phyloP scores from a whole-genome alignment of 164 flowering plant species.

The Chloranthus sessilifolius region DNA sequence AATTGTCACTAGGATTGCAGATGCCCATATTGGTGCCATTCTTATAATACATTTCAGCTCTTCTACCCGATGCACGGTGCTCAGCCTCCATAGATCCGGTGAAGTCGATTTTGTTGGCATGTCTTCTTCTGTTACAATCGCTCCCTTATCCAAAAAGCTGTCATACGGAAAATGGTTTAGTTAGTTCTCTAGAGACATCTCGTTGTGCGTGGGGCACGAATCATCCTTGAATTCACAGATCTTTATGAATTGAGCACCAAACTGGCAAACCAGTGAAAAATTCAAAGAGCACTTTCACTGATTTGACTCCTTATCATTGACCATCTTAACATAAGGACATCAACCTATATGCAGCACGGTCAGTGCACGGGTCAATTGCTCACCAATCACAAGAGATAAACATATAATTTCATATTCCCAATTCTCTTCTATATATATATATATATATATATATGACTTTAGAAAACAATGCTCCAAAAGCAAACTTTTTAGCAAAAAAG shows the following conservation, averaged over 20 bases:
- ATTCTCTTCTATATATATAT: too few relatives aligned
- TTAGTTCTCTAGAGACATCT: too few relatives aligned
- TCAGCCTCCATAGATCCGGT: slow-evolving; percentile 68
- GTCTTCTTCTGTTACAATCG: slow-evolving; percentile 55
- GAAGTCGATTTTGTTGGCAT: slow-evolving; percentile 13
- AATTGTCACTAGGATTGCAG: slow-evolving; percentile 73
- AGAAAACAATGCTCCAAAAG: too few relatives aligned
- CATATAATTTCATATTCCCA: too few relatives aligned
- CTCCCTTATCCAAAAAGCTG: slow-evolving; percentile 78
- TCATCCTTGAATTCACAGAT: neutral
- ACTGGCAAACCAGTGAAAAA: neutral
- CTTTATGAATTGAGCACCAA: neutral
- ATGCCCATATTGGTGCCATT: slow-evolving; percentile 84
- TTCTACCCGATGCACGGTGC: slow-evolving; percentile 76
- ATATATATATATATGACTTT: too few relatives aligned
- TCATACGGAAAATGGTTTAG: neutral
- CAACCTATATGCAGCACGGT: too few relatives aligned
- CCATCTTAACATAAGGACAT: neutral
- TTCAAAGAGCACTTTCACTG: too few relatives aligned
- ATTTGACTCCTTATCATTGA: too few relatives aligned
- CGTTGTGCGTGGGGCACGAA: too few relatives aligned
- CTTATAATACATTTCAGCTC: slow-evolving; percentile 66
- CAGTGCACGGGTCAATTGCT: too few relatives aligned
- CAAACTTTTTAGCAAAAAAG: too few relatives aligned
- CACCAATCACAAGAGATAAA: too few relatives aligned